Conservation (phyloP, 257 asterid species). For the Solanum pennellii region DNA sequence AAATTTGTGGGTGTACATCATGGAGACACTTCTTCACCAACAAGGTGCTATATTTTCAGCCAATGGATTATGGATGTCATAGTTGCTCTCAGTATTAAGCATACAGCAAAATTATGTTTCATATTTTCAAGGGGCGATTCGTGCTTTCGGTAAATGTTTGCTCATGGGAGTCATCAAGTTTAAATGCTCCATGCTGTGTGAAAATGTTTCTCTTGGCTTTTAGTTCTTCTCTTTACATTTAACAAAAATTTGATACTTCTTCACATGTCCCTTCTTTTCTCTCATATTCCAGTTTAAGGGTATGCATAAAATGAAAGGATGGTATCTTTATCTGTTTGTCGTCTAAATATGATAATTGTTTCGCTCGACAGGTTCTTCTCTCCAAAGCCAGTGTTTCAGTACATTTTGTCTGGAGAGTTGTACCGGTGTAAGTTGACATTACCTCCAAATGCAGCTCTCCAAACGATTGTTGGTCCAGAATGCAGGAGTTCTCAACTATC, state of each 20-base stretch:
- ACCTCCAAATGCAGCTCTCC: slow-evolving; percentile 72
- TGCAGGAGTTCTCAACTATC: slow-evolving; percentile 30
- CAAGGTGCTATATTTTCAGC: neutral
- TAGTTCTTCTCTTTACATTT: neutral
- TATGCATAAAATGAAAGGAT: neutral
- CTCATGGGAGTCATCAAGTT: neutral
- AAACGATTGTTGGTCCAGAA: slow-evolving; percentile 47
- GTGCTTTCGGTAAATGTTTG: neutral
- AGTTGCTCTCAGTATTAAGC: neutral
- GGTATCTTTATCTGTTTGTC: neutral
- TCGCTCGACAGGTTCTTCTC: slow-evolving; percentile 29
- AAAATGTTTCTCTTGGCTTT: neutral
- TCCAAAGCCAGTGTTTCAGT: slow-evolving; percentile 48
- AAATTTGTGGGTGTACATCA: neutral
- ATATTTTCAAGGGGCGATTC: neutral
- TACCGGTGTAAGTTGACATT: slow-evolving; percentile 51
- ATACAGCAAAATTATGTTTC: neutral
- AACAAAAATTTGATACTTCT: neutral
- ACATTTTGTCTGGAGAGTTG: slow-evolving; percentile 33
- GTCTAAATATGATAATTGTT: neutral
- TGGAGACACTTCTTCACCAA: neutral
- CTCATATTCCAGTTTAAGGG: neutral
- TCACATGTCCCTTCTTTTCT: neutral
- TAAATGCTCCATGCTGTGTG: neutral
- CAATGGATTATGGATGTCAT: neutral